Conservation (phyloP, 1,284 basidiomycete species). For the Cutaneotrichosporon dermatis region DNA sequence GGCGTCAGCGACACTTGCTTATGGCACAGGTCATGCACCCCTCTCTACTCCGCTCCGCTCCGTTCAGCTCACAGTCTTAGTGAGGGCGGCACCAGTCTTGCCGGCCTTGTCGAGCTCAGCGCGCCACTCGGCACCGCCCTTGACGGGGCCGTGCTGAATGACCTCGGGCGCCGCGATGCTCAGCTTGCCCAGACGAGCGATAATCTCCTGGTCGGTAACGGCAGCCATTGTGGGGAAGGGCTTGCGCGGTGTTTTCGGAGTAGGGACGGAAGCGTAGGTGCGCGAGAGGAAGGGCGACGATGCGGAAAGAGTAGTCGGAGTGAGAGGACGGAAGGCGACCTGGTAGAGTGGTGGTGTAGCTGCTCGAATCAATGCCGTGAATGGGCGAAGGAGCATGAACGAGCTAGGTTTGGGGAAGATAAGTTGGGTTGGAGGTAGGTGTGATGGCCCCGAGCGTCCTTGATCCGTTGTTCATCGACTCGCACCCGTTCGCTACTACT, state of each 20-base stretch:
- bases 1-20: too few relatives aligned
- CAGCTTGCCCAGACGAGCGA: conserved; percentile 39
- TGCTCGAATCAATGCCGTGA: conserved; percentile 18
- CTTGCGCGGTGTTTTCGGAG: conserved; percentile 6
- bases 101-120: conserved; percentile 41
- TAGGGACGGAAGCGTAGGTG: conserved; percentile 2
- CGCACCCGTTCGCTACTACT: too few relatives aligned
- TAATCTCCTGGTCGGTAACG: conserved; percentile 68
- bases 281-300: background rate
- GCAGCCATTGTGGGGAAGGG: conserved; percentile 57
- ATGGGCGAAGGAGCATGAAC: conserved; percentile 19
- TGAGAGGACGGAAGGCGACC: background rate
- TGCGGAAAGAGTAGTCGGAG: background rate
- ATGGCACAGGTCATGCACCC: too few relatives aligned
- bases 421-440: too few relatives aligned
- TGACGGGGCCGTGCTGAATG: conserved; percentile 42
- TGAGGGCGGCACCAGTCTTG: conserved; percentile 31
- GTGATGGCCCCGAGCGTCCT: too few relatives aligned
- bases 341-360: conserved; percentile 1
- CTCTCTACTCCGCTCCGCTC: too few relatives aligned
- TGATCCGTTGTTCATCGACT: too few relatives aligned
- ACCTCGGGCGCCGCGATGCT: conserved; percentile 38
- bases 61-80: conserved; percentile 45
- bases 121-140: conserved; percentile 44
- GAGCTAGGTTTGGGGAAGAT: background rate